A percentile compares a stretch with the other conserved stretches of the same genome.
Conservation (phyloP, 345 rosid species). For the Citrus sinensis region DVS_A1.0 CM039168.1:2517501-2518000, state of each 20-base stretch:
- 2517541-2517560: slow-evolving; percentile 24
- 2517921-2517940: slow-evolving; percentile 72
- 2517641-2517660: slow-evolving; percentile 23
- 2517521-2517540: slow-evolving; percentile 27
- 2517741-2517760: background rate
- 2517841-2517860: background rate
- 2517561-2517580: slow-evolving; percentile 28
- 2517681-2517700: slow-evolving; percentile 63
- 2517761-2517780: background rate
- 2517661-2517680: slow-evolving; percentile 38
- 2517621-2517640: slow-evolving; percentile 28
- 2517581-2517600: slow-evolving; percentile 25
- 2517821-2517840: background rate
- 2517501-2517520: slow-evolving; percentile 17
- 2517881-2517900: background rate
- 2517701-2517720: slow-evolving; percentile 90
- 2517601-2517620: slow-evolving; percentile 26
- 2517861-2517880: background rate
- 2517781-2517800: background rate
- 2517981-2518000: slow-evolving; percentile 48
- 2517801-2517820: background rate
- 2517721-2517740: slow-evolving; percentile 76
- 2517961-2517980: slow-evolving; percentile 84
- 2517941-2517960: slow-evolving; percentile 99
- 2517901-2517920: slow-evolving; percentile 3